Evolutionary conservation across 2,329 filamentous ascomycete species (phyloP).

Genomic region (Cladosporium sp.): DNA sequence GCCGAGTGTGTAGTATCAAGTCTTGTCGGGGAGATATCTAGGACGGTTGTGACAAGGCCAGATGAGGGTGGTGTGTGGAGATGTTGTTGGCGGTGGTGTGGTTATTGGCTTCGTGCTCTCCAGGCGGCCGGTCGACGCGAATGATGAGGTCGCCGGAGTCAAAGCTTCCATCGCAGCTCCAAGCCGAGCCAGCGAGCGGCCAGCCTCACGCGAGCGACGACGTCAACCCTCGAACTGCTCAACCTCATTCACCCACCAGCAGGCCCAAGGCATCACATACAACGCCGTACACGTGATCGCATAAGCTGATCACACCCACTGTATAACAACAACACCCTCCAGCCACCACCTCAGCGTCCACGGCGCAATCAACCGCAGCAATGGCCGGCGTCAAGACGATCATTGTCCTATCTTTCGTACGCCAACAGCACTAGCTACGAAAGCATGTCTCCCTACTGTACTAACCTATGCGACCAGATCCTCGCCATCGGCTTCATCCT

Average conservation of each 20-base stretch:
- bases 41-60: neutral
- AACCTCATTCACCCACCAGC: neutral
- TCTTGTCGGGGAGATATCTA: neutral
- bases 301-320: neutral
- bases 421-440: constrained; percentile 23
- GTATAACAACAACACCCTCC: neutral
- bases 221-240: neutral
- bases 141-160: constrained; percentile 12
- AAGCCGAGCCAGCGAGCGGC: neutral
- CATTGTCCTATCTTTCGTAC: constrained; percentile 94
- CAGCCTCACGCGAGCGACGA: constrained; percentile 13
- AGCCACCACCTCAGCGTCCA: neutral
- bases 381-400: constrained; percentile 97
- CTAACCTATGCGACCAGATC: constrained; percentile 48
- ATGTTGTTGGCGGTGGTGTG: neutral
- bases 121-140: constrained; percentile 13
- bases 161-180: neutral
- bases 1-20: constrained; percentile 25
- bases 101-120: neutral
- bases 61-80: constrained; percentile 11
- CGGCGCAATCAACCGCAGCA: constrained; percentile 27
- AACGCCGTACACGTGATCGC: neutral
- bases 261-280: neutral
- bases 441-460: no score
- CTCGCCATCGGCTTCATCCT: constrained; percentile 98